Base-by-base conservation (phyloP, 75 land plant genomes). In the Sequoiadendron giganteum region DNA sequence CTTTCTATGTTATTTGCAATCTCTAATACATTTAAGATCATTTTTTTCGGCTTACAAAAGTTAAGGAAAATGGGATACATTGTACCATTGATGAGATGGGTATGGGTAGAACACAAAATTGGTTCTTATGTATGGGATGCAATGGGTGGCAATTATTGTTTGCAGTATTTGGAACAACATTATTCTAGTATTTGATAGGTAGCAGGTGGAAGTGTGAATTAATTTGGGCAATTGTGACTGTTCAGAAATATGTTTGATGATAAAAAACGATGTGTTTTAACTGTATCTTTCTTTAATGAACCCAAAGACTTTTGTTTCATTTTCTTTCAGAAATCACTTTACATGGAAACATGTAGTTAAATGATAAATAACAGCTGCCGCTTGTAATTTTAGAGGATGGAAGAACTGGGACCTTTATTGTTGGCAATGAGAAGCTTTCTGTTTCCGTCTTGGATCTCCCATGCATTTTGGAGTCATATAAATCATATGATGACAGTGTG, bases 401-500 rank as follows among this genome's bases (percentile, higher is more conserved):
- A 80, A 91, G 99, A 87, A 93, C 87, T 88, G 99, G 98, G 1
- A 93, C 93, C 3, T 96, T 96, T 90, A 86, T 75, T 28, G 94
- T 95, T 82, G 99, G 99, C 18, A 89, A 92, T 87, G 96, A 98
- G 14, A 61, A 56, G 42, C 96, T 98, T 85, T 92, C 95, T 61
- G 97, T 93, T 28, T 90, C 96, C 42, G 92, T 98, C 34, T 87
- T 98, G 94, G 99, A 96, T 90, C 94, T 98, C 84, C 99, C 99
- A 49, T 90, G 93, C 85, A 92, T 98, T 34, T 84, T 95, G 81
- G 98, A 98, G 78, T 96, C 97, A 1, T 95, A 94, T 90, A 98
- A 98, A 91, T 96, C 99, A 15, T 98, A 96, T 87, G 98, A 98
- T 87, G 99, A 96, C 86, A 94, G 86, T 94, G 96, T 93, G 61